A percentile compares a stretch with the other conserved stretches of the same genome.
Conservation (phyloP, 257 asterid species). For the Echites panduratus region DNA sequence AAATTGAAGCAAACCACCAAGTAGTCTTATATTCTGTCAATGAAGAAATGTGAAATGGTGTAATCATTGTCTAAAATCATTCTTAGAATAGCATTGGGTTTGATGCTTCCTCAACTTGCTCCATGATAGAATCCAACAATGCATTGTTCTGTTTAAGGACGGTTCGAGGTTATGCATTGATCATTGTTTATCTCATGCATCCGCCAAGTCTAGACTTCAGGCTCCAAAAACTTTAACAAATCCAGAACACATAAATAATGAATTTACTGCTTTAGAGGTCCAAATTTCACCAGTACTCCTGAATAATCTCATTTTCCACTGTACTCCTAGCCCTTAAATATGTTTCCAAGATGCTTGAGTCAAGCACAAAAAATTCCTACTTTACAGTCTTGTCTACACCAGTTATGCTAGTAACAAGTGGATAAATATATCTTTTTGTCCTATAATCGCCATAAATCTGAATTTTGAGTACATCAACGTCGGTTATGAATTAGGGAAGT, state of each 20-base stretch:
- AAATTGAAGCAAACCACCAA: background rate
- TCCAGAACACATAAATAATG: background rate
- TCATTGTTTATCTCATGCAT: too few relatives aligned
- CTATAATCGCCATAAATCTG: background rate
- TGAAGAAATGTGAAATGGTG: too few relatives aligned
- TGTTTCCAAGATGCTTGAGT: background rate
- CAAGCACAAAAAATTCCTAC: background rate
- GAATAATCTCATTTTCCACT: background rate
- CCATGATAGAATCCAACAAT: background rate
- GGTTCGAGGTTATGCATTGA: too few relatives aligned
- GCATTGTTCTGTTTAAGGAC: too few relatives aligned
- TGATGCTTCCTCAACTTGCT: background rate
- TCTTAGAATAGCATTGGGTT: background rate
- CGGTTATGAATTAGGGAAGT: too few relatives aligned
- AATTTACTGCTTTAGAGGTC: background rate
- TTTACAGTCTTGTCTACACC: background rate
- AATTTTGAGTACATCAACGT: too few relatives aligned
- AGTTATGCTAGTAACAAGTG: background rate
- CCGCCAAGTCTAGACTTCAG: background rate
- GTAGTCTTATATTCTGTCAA: background rate
- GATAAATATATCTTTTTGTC: background rate
- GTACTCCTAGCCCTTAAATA: background rate
- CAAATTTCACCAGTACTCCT: background rate
- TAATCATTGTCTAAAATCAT: background rate
- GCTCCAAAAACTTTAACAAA: background rate